These are phyloP conservation scores for Chondrostereum purpureum DNA, from an alignment of 1,284 basidiomycete genomes.

Conservation along the genomic window DNA sequence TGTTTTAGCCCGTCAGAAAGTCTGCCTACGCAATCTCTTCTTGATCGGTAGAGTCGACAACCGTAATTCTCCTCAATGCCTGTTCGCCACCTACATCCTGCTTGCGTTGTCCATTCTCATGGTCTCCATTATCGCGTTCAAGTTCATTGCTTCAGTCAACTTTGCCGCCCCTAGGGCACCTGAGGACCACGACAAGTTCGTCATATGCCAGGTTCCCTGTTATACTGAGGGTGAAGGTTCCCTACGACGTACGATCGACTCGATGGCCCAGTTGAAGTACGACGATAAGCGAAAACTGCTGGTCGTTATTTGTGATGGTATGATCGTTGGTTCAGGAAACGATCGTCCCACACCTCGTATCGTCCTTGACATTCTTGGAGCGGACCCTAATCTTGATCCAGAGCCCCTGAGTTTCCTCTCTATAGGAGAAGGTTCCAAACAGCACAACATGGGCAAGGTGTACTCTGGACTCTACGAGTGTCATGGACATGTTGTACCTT, in stretches of 20 bases:
- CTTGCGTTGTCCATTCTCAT: constrained; percentile 88
- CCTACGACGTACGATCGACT: constrained; percentile 88
- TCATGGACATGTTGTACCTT: constrained; percentile 93
- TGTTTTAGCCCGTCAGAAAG: constrained; percentile 74
- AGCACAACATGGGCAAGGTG: constrained; percentile 98
- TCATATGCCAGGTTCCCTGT: constrained; percentile 97
- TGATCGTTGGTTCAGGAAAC: constrained; percentile 96
- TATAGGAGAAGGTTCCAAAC: constrained; percentile 90
- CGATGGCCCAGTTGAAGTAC: constrained; percentile 89
- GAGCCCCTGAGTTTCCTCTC: constrained; percentile 93
- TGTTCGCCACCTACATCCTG: constrained; percentile 89
- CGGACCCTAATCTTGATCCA: constrained; percentile 87
- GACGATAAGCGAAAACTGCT: constrained; percentile 97
- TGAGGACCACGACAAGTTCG: constrained; percentile 97
- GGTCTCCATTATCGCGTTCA: constrained; percentile 96
- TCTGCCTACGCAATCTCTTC: constrained; percentile 91
- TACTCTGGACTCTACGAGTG: constrained; percentile 96
- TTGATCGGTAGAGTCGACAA: constrained; percentile 89
- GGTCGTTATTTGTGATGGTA: constrained; percentile 95
- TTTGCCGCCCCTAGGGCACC: constrained; percentile 80
- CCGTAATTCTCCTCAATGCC: constrained; percentile 86
- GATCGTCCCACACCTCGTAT: constrained; percentile 89
- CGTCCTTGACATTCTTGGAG: constrained; percentile 94
- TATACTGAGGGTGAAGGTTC: constrained; percentile 94
- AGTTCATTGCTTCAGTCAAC: constrained; percentile 93